Base-by-base conservation (phyloP, 208 protist species). In the Jaenimonas drosophilae region DNA sequence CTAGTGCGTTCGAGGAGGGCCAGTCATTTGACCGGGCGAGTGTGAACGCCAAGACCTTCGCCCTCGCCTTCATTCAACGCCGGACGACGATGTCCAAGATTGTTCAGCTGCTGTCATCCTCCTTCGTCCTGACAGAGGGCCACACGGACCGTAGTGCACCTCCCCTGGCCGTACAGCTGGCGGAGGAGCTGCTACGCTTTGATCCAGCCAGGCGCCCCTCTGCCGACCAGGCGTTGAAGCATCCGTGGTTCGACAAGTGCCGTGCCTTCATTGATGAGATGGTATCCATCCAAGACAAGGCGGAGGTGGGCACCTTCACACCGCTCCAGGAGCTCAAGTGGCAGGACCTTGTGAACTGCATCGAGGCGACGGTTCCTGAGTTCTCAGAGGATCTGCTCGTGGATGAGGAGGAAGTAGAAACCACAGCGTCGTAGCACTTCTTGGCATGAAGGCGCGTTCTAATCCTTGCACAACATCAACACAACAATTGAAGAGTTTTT, bases 11-110 rank as follows among this genome's bases (percentile, higher is more conserved):
- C 44, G 63, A 87, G 16, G 49, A 47, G 14, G 71, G 73, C 25
- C 53, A 68, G 31, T 65, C 78, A 29, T 88, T 99, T 37, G 94
- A 88, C 26, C 65, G 96, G 46, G 69, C 86, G 12, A 88, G 76
- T 24, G 50, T 66, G n/a, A 89, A 94, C 57, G 86, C 86, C 0
- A 88, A 73, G 64, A 72, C 73, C 23, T 94, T 91, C 64, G 65
- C 76, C 1, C 63, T 87, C 5, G 67, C 67, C 14, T 76, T 75
- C 43, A 79, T 94, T 16, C 78, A 77, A 11, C 80, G 69, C 24
- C 11, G 44, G n/a, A 70, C 76, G 2, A 65, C 53, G 53, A 58
- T 94, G 7, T 76, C 86, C 9, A 55, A 71, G 1, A 47, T 75
- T 6, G 49, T 90, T 30, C 94, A 89, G 55, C 11, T 46, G 21